A percentile compares a stretch with the other conserved stretches of the same genome.
These are phyloP conservation scores for Chytriomyces hyalinus DNA, from an alignment of 192 early-diverging fungal species.

Conservation along the genomic window DNA sequence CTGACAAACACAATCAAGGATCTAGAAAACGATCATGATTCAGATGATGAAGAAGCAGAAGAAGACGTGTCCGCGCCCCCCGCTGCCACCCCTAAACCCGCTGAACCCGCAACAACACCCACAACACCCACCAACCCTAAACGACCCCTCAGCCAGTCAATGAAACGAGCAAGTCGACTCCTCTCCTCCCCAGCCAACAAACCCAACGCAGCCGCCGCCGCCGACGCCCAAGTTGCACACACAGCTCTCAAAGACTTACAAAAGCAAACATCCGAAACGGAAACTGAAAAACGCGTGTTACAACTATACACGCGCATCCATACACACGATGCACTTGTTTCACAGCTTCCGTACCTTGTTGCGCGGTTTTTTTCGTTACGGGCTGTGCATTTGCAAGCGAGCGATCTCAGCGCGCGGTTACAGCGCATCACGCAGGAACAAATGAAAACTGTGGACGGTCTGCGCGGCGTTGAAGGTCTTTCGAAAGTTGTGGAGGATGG, in stretches of 20 bases:
- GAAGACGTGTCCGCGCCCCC: neutral
- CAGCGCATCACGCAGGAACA: constrained; percentile 2
- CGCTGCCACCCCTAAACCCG: neutral
- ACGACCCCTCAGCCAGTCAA: neutral
- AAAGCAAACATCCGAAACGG: constrained; percentile 17
- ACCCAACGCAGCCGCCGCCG: too few species aligned
- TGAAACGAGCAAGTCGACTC: too few species aligned
- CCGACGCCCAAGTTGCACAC: neutral
- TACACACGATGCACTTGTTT: neutral
- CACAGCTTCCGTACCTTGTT: constrained; percentile 12
- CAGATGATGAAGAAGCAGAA: neutral
- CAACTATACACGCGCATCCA: constrained; percentile 6
- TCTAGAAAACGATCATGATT: neutral
- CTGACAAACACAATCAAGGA: neutral
- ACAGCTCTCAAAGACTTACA: constrained; percentile 1
- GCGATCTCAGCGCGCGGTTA: constrained; percentile 7
- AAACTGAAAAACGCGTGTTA: constrained; percentile 22
- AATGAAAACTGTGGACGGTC: constrained; percentile 21
- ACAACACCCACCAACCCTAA: neutral
- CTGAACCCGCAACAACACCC: neutral
- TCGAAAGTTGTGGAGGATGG: constrained; percentile 21
- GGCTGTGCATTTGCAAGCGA: constrained; percentile 4
- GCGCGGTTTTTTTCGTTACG: constrained; percentile 3
- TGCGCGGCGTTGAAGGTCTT: constrained; percentile 17
- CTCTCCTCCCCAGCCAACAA: too few species aligned